phyloP scores from a whole-genome alignment of 345 rosid species.

The Reutealis trisperma region DNA sequence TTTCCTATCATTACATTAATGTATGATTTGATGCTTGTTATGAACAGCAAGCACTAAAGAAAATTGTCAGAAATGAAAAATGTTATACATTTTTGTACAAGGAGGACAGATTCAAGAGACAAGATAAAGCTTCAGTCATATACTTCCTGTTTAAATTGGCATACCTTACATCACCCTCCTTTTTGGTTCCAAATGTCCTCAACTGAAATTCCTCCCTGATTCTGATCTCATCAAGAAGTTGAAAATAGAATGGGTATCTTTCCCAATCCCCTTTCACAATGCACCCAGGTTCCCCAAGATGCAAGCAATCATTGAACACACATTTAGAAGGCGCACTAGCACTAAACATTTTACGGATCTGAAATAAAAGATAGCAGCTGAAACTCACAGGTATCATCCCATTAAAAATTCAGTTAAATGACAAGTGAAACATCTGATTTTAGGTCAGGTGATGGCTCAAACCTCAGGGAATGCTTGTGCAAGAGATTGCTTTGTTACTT shows the following conservation, averaged over 20 bases:
- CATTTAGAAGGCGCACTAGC: conserved; percentile 54
- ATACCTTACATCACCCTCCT: conserved; percentile 83
- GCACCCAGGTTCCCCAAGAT: conserved; percentile 88
- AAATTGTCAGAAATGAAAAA: neutral
- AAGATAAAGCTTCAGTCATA: neutral
- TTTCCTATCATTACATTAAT: neutral
- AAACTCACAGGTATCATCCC: neutral
- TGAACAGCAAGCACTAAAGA: neutral
- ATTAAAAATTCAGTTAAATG: neutral
- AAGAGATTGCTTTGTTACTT: conserved; percentile 92
- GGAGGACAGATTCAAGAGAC: neutral
- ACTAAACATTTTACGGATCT: conserved; percentile 51
- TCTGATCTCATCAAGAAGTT: conserved; percentile 85
- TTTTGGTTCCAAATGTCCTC: conserved; percentile 88
- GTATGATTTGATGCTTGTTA: neutral
- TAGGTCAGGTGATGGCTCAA: conserved; percentile 19
- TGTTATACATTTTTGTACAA: neutral
- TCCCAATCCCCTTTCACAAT: conserved; percentile 79
- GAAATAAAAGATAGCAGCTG: conserved; percentile 10
- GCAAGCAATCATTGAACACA: conserved; percentile 80
- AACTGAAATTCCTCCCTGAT: conserved; percentile 86
- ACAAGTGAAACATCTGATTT: conserved; percentile 11
- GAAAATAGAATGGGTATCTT: conserved; percentile 75
- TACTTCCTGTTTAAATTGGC: conserved; percentile 2
- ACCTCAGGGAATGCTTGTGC: conserved; percentile 89